A percentile compares a stretch with the other conserved stretches of the same genome.
Conservation (phyloP, 495 filamentous ascomycete species). For the Penicillium turbatum region DNA sequence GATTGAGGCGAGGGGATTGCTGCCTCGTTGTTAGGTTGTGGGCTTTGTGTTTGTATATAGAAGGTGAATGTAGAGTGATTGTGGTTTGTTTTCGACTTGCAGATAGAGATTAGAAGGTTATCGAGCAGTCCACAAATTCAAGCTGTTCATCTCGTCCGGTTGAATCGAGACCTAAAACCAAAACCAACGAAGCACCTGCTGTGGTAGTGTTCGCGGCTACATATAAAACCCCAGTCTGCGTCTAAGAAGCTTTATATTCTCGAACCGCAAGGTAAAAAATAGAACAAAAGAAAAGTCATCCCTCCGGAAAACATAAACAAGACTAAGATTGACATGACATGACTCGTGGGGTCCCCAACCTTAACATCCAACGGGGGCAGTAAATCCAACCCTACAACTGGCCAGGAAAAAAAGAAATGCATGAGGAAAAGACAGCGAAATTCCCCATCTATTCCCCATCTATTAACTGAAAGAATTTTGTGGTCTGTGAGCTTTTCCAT, state of each 20-base stretch:
- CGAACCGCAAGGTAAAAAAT: constrained; percentile 12
- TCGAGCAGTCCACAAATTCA: too few relatives aligned
- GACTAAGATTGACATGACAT: constrained; percentile 32
- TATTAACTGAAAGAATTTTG: constrained; percentile 29
- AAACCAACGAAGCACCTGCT: too few relatives aligned
- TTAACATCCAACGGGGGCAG: constrained; percentile 19
- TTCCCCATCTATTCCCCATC: constrained; percentile 12
- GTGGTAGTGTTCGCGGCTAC: too few relatives aligned
- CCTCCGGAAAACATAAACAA: constrained; percentile 26
- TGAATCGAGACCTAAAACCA: too few relatives aligned
- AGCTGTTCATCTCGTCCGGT: too few relatives aligned
- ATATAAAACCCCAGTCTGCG: too few relatives aligned
- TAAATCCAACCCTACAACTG: constrained; percentile 26
- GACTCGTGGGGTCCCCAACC: constrained; percentile 36
- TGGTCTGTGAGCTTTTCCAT: constrained; percentile 20
- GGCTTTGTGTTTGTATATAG: not conserved
- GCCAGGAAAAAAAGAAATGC: constrained; percentile 19
- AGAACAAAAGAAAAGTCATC: constrained; percentile 15
- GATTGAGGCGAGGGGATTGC: constrained; percentile 46
- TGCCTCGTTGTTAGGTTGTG: constrained; percentile 19
- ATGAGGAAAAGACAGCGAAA: constrained; percentile 22
- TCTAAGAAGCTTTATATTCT: constrained; percentile 24
- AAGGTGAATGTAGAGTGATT: not conserved
- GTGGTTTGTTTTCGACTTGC: constrained; percentile 1
- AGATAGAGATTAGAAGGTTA: constrained; percentile 6